These are phyloP conservation scores for Geosmithia morbida DNA, from an alignment of 2,329 filamentous ascomycete genomes.

Conservation along the genomic window DNA sequence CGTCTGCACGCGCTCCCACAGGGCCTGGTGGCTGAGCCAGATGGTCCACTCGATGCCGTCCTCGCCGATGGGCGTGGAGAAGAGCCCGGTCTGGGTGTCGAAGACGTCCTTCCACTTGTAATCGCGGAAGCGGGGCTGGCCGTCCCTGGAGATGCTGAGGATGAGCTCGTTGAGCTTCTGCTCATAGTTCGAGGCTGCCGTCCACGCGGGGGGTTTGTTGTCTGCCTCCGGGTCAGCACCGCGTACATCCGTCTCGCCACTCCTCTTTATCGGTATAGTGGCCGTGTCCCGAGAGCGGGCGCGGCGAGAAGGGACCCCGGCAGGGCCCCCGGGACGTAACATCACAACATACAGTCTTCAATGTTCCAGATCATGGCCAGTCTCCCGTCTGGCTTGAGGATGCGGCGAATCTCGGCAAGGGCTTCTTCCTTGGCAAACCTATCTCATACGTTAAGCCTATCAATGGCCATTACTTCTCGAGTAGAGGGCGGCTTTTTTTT, in stretches of 20 bases:
- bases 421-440: slow-evolving; percentile 55
- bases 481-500: neutral
- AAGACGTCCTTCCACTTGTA: slow-evolving; percentile 50
- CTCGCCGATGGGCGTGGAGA: slow-evolving; percentile 47
- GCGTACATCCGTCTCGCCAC: neutral
- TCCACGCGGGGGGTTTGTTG: slow-evolving; percentile 45
- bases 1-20: slow-evolving; percentile 52
- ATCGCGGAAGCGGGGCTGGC: slow-evolving; percentile 50
- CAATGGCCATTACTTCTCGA: too few species aligned
- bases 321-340: neutral
- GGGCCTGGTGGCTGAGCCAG: slow-evolving; percentile 39
- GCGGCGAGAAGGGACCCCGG: neutral
- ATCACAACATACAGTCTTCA: slow-evolving; percentile 45
- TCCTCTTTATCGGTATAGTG: neutral
- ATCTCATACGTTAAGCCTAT: neutral
- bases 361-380: slow-evolving; percentile 62
- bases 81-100: slow-evolving; percentile 37
- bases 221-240: slow-evolving; percentile 23
- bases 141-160: slow-evolving; percentile 34
- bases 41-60: slow-evolving; percentile 40
- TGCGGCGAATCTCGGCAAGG: slow-evolving; percentile 51
- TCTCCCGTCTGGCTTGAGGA: slow-evolving; percentile 43
- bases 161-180: slow-evolving; percentile 44
- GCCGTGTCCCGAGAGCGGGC: too few species aligned
- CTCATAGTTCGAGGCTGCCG: slow-evolving; percentile 45